These are phyloP conservation scores for Aphanomyces euteiches DNA, from an alignment of 352 stramenopile species.

Conservation along the genomic window DNA sequence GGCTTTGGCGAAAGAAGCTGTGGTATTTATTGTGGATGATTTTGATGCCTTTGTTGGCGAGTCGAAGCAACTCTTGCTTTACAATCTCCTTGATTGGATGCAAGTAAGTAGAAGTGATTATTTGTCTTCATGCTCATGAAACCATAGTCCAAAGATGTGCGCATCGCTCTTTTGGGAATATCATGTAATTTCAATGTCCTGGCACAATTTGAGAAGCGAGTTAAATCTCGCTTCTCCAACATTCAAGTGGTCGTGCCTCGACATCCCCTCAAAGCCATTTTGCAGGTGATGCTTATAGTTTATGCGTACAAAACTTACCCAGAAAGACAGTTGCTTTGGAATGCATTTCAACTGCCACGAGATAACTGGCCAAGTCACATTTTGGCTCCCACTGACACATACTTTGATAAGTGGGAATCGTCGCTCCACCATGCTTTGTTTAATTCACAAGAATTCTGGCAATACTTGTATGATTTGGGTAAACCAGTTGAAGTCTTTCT, in stretches of 20 bases:
- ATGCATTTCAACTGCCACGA: conserved; percentile 41
- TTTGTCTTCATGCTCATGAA: not conserved
- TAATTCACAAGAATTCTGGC: conserved; percentile 39
- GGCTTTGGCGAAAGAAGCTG: conserved; percentile 45
- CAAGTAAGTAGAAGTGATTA: conserved; percentile 36
- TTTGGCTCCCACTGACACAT: conserved; percentile 35
- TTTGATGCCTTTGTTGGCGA: conserved; percentile 74
- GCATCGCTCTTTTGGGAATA: conserved; percentile 76
- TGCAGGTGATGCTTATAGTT: conserved; percentile 10
- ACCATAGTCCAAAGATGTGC: conserved; percentile 62
- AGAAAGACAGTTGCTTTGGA: conserved; percentile 40
- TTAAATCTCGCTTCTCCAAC: conserved; percentile 67
- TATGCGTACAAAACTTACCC: not conserved
- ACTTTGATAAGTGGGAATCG: conserved; percentile 42
- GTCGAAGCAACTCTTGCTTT: conserved; percentile 75
- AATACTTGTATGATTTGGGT: conserved; percentile 75
- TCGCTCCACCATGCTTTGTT: conserved; percentile 44
- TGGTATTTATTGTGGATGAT: conserved; percentile 68
- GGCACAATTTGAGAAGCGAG: conserved; percentile 75
- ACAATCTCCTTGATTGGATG: conserved; percentile 83
- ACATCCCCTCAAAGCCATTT: conserved; percentile 50
- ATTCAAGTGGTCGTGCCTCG: conserved; percentile 71
- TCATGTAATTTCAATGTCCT: conserved; percentile 78
- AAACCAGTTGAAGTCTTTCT: conserved; percentile 67
- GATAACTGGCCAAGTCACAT: conserved; percentile 29